Conservation (phyloP, 139 green algal genomes). For the Pseudopediastrum boryanum region DNA sequence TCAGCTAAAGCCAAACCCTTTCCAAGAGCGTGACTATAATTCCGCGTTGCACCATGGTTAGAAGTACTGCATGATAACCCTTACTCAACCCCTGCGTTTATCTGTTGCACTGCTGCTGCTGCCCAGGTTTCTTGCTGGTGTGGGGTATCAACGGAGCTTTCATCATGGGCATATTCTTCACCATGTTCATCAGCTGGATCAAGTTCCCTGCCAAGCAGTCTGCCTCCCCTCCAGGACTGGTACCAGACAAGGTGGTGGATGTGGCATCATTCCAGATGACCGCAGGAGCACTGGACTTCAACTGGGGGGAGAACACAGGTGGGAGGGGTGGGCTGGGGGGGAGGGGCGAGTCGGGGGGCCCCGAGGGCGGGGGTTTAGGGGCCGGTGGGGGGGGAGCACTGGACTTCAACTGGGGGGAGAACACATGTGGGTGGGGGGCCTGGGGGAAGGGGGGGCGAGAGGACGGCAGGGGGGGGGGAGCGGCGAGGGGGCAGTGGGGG, state of each 20-base stretch:
- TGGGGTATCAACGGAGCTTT: constrained; percentile 59
- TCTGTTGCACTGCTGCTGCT: background rate
- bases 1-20: too few relatives aligned
- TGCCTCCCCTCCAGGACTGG: constrained; percentile 21
- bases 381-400: too few relatives aligned
- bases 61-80: too few relatives aligned
- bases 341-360: too few relatives aligned
- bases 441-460: too few relatives aligned
- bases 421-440: constrained; percentile 37
- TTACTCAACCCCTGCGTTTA: background rate
- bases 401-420: constrained; percentile 57
- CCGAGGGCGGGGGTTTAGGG: too few relatives aligned
- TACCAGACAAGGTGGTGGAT: constrained; percentile 41
- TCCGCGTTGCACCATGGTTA: too few relatives aligned
- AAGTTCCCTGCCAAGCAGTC: constrained; percentile 49
- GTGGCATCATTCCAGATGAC: constrained; percentile 39
- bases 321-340: constrained; percentile 23
- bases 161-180: constrained; percentile 71
- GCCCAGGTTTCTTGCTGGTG: constrained; percentile 47
- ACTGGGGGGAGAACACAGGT: constrained; percentile 52
- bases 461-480: too few relatives aligned
- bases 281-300: constrained; percentile 52
- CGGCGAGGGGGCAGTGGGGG: too few relatives aligned
- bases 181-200: constrained; percentile 64
- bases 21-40: too few relatives aligned